phyloP scores from a whole-genome alignment of 2,329 filamentous ascomycete species.

The Exophiala oligosperma region DNA sequence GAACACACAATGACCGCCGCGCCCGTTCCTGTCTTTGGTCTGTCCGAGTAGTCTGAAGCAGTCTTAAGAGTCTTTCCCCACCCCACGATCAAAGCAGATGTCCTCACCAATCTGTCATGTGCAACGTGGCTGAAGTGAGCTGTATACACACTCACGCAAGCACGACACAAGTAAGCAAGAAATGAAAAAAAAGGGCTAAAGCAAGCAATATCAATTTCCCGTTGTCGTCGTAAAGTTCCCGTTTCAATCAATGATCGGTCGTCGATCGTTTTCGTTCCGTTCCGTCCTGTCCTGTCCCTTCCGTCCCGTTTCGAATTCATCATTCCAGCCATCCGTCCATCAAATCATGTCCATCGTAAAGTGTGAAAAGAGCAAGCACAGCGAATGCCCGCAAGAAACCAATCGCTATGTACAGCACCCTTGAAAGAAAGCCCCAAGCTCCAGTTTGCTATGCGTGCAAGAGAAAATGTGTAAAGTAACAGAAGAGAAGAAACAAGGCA shows the following conservation, averaged over 20 bases:
- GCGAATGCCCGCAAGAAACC: neutral
- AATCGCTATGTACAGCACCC: conserved; percentile 10
- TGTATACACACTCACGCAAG: too few relatives aligned
- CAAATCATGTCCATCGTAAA: neutral
- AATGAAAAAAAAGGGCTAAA: neutral
- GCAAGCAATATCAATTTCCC: neutral
- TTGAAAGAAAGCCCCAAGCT: conserved; percentile 9
- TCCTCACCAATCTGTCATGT: too few relatives aligned
- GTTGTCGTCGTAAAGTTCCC: neutral
- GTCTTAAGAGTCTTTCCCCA: too few relatives aligned
- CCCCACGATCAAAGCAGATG: too few relatives aligned
- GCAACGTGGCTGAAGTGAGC: too few relatives aligned
- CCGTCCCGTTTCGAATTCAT: neutral
- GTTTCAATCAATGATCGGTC: neutral
- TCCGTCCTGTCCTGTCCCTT: neutral
- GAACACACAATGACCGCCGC: too few relatives aligned
- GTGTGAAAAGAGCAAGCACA: neutral
- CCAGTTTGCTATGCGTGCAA: conserved; percentile 15
- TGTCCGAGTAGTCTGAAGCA: too few relatives aligned
- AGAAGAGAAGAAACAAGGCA: neutral
- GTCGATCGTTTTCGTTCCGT: neutral
- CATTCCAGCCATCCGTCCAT: neutral
- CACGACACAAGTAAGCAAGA: too few relatives aligned
- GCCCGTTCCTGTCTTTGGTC: too few relatives aligned
- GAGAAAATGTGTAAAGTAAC: neutral